Conservation (phyloP, 176 grass and related monocot genomes). For the Tillandsia fasciculata region DNA sequence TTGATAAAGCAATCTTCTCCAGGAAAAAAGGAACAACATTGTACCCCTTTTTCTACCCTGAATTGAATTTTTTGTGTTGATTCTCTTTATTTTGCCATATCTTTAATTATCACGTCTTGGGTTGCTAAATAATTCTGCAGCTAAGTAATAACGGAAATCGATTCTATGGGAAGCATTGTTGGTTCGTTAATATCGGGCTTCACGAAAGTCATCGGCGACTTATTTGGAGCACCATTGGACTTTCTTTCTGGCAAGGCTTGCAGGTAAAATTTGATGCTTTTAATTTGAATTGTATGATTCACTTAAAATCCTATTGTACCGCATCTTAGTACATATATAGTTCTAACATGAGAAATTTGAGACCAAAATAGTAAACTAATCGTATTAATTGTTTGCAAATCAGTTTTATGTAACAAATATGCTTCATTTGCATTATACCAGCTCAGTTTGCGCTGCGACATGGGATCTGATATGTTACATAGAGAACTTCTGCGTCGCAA, state of each 20-base stretch:
- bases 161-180: slow-evolving; percentile 38
- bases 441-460: slow-evolving; percentile 30
- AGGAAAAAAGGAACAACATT: no score
- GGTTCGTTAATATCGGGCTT: slow-evolving; percentile 35
- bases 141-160: background rate
- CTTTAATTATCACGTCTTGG: background rate
- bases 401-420: background rate
- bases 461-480: slow-evolving; percentile 65
- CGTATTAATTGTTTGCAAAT: no score
- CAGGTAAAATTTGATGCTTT: slow-evolving; percentile 19
- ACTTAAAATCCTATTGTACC: background rate
- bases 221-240: slow-evolving; percentile 38
- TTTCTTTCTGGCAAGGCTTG: slow-evolving; percentile 58
- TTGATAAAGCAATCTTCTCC: no score
- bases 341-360: no score
- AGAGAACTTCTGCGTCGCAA: slow-evolving; percentile 48
- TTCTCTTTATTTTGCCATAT: background rate
- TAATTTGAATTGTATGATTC: background rate
- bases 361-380: no score
- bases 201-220: slow-evolving; percentile 26
- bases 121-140: background rate
- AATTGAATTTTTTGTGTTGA: background rate
- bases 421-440: slow-evolving; percentile 12
- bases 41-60: no score
- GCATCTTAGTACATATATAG: no score